These are phyloP conservation scores for Xylaria bambusicola DNA, from an alignment of 495 filamentous ascomycete species.

Conservation along the genomic window DNA sequence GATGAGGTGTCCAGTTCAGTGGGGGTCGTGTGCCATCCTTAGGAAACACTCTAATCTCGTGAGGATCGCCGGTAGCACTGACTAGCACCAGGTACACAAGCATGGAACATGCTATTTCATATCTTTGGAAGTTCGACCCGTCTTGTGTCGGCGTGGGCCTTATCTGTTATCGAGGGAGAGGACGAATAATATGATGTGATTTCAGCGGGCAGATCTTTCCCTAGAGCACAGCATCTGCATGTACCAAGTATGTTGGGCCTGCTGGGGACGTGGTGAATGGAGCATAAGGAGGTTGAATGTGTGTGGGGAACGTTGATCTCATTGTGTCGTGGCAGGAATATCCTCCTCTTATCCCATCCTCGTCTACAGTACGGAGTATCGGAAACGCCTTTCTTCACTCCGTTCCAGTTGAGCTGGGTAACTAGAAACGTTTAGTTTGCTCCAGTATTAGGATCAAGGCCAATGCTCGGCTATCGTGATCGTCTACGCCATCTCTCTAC, in stretches of 20 bases:
- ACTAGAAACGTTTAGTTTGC: not conserved
- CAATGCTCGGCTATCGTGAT: not conserved
- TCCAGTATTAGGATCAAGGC: not conserved
- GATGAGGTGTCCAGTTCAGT: not conserved
- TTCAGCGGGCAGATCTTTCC: slow-evolving; percentile 2
- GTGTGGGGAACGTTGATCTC: not conserved
- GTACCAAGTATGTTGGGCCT: too few relatives aligned
- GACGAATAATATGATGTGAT: too few relatives aligned
- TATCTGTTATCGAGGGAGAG: too few relatives aligned
- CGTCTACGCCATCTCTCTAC: not conserved
- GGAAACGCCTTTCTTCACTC: not conserved
- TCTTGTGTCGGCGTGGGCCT: too few relatives aligned
- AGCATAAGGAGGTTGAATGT: not conserved
- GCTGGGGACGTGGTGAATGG: too few relatives aligned
- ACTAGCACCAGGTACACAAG: too few relatives aligned
- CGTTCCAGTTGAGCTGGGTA: too few relatives aligned
- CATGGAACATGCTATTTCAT: not conserved
- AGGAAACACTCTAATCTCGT: too few relatives aligned
- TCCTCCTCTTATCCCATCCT: not conserved
- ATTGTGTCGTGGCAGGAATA: not conserved
- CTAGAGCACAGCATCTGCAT: too few relatives aligned
- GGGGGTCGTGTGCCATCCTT: not conserved
- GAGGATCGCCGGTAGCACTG: too few relatives aligned
- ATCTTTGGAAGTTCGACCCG: too few relatives aligned
- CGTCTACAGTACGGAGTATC: too few relatives aligned